These are phyloP conservation scores for Bipolaris gigantea DNA, from an alignment of 2,329 filamentous ascomycete genomes.

Conservation along the genomic window DNA sequence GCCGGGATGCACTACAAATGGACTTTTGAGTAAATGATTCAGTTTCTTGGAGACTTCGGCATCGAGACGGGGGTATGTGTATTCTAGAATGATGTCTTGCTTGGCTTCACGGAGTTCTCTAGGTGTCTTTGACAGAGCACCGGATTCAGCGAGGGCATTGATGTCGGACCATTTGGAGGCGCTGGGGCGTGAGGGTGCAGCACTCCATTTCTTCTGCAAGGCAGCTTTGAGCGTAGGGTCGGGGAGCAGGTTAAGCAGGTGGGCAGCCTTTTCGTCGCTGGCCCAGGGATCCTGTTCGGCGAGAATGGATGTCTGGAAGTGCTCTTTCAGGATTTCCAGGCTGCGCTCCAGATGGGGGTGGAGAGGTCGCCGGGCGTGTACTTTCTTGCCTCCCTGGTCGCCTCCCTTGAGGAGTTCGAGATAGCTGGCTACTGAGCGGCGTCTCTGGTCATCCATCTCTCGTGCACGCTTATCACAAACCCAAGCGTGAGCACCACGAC, in stretches of 20 bases:
- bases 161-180: conserved; percentile 92
- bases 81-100: conserved; percentile 94
- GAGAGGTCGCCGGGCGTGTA: conserved; percentile 79
- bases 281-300: conserved; percentile 84
- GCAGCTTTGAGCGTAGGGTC: conserved; percentile 76
- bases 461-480: conserved; percentile 90
- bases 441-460: conserved; percentile 80
- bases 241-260: conserved; percentile 81
- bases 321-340: conserved; percentile 77
- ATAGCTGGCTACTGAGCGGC: conserved; percentile 83
- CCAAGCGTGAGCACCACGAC: conserved; percentile 96
- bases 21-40: conserved; percentile 96
- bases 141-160: conserved; percentile 77
- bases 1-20: conserved; percentile 93
- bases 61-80: conserved; percentile 96
- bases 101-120: conserved; percentile 82
- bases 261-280: conserved; percentile 66
- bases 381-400: conserved; percentile 80
- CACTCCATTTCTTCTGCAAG: conserved; percentile 87
- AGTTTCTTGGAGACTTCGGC: conserved; percentile 97
- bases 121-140: conserved; percentile 71
- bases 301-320: conserved; percentile 84
- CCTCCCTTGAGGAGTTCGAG: conserved; percentile 88
- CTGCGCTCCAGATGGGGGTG: conserved; percentile 90
- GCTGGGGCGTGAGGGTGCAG: conserved; percentile 74